A percentile compares a stretch with the other conserved stretches of the same genome.
These are phyloP conservation scores for Diaporthe sp. DNA, from an alignment of 2,329 filamentous ascomycete genomes.

Conservation along the genomic window DNA sequence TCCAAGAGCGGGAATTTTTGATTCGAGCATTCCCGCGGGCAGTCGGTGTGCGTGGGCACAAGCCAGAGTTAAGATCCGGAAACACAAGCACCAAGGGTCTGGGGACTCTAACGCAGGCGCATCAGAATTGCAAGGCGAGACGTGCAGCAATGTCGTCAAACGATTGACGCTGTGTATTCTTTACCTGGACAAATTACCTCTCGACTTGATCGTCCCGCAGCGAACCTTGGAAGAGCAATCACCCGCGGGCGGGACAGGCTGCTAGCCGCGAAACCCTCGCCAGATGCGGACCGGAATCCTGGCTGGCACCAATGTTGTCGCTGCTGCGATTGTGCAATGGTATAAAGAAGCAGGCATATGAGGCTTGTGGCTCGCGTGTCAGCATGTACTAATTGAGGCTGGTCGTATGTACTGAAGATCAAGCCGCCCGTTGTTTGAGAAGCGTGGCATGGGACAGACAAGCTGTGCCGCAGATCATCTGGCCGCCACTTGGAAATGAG, in stretches of 20 bases:
- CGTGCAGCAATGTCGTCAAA: conserved; percentile 23
- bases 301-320: not conserved
- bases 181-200: not conserved
- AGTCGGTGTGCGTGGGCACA: not conserved
- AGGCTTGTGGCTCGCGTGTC: not conserved
- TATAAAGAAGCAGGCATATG: not conserved
- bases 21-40: not conserved
- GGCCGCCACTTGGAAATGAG: conserved; percentile 17
- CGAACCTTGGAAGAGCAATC: conserved; percentile 3
- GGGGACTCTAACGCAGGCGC: not conserved
- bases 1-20: not conserved
- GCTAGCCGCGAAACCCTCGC: not conserved
- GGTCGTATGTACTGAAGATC: not conserved
- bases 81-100: conserved; percentile 2
- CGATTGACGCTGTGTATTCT: not conserved
- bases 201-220: not conserved
- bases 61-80: not conserved
- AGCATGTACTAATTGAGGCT: not conserved
- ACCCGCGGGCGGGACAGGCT: not conserved
- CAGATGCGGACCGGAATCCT: not conserved
- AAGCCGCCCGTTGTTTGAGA: conserved; percentile 20
- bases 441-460: conserved; percentile 17
- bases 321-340: not conserved
- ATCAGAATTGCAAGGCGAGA: conserved; percentile 22
- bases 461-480: conserved; percentile 20